phyloP scores from a whole-genome alignment of 495 filamentous ascomycete genomes.

The Trichoderma asperelloides region DNA sequence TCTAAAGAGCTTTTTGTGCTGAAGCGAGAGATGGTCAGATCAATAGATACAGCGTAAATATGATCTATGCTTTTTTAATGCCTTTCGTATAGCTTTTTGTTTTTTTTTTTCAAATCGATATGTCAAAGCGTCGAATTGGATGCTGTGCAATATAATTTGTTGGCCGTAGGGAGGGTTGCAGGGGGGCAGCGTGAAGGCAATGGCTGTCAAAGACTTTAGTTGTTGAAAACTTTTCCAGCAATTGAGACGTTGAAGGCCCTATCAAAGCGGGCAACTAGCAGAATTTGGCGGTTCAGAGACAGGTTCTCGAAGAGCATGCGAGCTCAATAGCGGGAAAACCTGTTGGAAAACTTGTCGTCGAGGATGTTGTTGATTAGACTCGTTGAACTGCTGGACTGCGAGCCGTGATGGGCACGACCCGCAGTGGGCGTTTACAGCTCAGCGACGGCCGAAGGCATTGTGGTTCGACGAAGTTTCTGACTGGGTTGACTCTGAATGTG shows the following conservation, averaged over 20 bases:
- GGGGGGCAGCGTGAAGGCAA: constrained; percentile 10
- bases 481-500: constrained; percentile 30
- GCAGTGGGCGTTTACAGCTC: constrained; percentile 91
- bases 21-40: background rate
- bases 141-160: background rate
- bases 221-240: constrained; percentile 11
- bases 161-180: constrained; percentile 6
- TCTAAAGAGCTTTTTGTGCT: background rate
- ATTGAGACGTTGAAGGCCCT: constrained; percentile 8
- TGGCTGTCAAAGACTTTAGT: constrained; percentile 19
- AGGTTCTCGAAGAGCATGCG: constrained; percentile 19
- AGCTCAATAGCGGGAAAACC: constrained; percentile 17
- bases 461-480: constrained; percentile 68
- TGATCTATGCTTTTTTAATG: background rate
- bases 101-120: background rate
- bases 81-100: background rate
- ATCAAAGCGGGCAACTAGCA: constrained; percentile 4
- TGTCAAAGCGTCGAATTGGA: background rate
- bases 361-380: constrained; percentile 44
- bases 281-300: constrained; percentile 16
- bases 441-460: constrained; percentile 80
- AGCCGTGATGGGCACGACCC: constrained; percentile 49
- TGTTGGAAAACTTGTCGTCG: constrained; percentile 24
- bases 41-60: background rate
- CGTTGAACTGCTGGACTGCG: constrained; percentile 79